Evolutionary conservation across 176 grass and related monocot genomes (phyloP).

Genomic region (Aegilops longissima): DNA sequence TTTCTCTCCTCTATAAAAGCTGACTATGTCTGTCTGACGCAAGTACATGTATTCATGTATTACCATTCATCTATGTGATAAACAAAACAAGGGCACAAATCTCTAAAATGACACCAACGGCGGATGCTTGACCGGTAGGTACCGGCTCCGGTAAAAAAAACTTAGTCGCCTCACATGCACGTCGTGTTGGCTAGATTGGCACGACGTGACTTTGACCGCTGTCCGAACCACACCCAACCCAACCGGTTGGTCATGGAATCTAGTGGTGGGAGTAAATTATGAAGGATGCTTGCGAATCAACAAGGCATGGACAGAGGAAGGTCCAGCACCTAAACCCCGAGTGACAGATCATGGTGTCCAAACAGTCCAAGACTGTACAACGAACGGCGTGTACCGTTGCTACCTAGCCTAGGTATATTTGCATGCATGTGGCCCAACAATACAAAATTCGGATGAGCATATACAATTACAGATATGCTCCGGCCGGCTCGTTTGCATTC

Average conservation of each 20-base stretch:
- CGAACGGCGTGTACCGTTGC: slow-evolving; percentile 2
- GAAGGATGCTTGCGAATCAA: background rate
- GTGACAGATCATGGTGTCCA: slow-evolving; percentile 7
- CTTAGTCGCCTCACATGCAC: background rate
- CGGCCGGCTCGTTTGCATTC: too few relatives aligned
- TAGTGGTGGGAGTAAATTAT: slow-evolving; percentile 1
- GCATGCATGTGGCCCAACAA: slow-evolving; percentile 4
- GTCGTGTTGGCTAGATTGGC: background rate
- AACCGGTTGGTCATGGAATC: slow-evolving; percentile 43
- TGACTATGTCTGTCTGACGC: too few relatives aligned
- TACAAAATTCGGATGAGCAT: background rate
- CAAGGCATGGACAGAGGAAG: background rate
- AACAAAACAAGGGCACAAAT: too few relatives aligned
- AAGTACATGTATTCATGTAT: too few relatives aligned
- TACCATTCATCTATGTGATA: too few relatives aligned
- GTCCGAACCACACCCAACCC: background rate
- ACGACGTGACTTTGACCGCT: slow-evolving; percentile 19
- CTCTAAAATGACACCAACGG: too few relatives aligned
- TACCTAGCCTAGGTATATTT: background rate
- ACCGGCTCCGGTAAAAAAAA: too few relatives aligned
- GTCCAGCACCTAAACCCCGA: background rate
- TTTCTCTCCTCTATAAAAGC: too few relatives aligned
- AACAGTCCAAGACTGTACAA: background rate
- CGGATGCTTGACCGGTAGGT: too few relatives aligned
- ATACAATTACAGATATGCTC: background rate